Conservation (phyloP, 768 basidiomycete species). For the Lentinula lateritia region DNA sequence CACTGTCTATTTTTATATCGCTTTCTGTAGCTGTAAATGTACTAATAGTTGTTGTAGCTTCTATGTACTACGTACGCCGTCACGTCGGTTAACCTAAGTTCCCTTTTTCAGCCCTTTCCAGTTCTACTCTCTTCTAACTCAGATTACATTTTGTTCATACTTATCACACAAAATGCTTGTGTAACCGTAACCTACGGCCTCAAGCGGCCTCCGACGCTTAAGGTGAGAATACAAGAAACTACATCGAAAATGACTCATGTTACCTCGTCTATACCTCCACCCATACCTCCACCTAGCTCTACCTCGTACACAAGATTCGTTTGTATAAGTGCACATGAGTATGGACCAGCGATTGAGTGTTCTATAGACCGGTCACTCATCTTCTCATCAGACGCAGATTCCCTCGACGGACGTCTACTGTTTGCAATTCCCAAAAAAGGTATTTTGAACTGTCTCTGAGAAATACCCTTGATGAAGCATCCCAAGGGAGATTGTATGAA, state of each 20-base stretch:
- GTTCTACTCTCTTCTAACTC: background rate
- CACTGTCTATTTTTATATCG: background rate
- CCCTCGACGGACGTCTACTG: slow-evolving; percentile 78
- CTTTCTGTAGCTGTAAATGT: background rate
- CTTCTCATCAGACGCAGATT: slow-evolving; percentile 50
- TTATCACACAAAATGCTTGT: too few species aligned
- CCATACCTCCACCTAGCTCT: too few species aligned
- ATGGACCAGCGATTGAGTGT: background rate
- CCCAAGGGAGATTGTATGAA: slow-evolving; percentile 78
- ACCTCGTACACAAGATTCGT: background rate
- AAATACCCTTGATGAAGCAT: background rate
- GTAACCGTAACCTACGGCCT: too few species aligned
- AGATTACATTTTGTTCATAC: too few species aligned
- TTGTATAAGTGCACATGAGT: background rate
- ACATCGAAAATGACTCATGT: background rate
- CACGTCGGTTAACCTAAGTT: background rate
- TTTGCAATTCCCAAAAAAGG: slow-evolving; percentile 99
- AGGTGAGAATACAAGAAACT: background rate
- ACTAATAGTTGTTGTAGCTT: background rate
- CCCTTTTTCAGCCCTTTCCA: background rate
- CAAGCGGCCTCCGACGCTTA: background rate
- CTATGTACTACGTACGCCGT: background rate
- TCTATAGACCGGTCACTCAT: background rate
- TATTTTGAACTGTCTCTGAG: slow-evolving; percentile 16
- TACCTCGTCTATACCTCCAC: background rate